Conservation (phyloP, 148 eudicot genomes). For the Talinum fruticosum region DNA sequence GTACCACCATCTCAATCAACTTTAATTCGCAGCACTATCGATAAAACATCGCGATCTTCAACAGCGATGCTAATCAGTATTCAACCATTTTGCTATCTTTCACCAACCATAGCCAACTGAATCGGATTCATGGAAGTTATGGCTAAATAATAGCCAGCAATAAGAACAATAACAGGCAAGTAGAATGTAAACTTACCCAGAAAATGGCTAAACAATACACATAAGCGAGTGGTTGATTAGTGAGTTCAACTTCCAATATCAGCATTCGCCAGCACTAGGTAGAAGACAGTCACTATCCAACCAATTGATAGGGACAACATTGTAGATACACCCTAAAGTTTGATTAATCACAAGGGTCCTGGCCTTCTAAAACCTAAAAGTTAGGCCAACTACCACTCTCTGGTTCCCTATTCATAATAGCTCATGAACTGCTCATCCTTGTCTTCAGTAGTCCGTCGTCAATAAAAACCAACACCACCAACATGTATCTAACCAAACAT, state of each 20-base stretch:
- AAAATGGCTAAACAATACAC: not conserved
- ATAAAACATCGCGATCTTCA: too few relatives aligned
- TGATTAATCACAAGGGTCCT: constrained; percentile 20
- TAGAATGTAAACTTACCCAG: not conserved
- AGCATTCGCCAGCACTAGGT: constrained; percentile 17
- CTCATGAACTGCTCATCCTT: constrained; percentile 15
- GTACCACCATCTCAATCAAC: too few relatives aligned
- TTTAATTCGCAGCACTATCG: too few relatives aligned
- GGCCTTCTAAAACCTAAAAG: constrained; percentile 12
- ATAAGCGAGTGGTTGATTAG: not conserved
- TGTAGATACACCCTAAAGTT: constrained; percentile 6
- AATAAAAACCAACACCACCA: not conserved
- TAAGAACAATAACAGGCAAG: not conserved
- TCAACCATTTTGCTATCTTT: too few relatives aligned
- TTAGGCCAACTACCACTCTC: constrained; percentile 26
- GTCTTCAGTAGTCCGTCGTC: not conserved
- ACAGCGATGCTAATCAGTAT: too few relatives aligned
- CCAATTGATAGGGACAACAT: constrained; percentile 19
- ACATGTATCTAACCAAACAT: too few relatives aligned
- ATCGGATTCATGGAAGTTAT: too few relatives aligned
- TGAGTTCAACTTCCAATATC: constrained; percentile 10
- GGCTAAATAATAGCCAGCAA: too few relatives aligned
- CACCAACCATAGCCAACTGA: too few relatives aligned
- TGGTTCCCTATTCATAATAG: not conserved
- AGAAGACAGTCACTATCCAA: constrained; percentile 18